Base-by-base conservation (phyloP, 768 basidiomycete species). In the Pulveroboletus sp. region DNA sequence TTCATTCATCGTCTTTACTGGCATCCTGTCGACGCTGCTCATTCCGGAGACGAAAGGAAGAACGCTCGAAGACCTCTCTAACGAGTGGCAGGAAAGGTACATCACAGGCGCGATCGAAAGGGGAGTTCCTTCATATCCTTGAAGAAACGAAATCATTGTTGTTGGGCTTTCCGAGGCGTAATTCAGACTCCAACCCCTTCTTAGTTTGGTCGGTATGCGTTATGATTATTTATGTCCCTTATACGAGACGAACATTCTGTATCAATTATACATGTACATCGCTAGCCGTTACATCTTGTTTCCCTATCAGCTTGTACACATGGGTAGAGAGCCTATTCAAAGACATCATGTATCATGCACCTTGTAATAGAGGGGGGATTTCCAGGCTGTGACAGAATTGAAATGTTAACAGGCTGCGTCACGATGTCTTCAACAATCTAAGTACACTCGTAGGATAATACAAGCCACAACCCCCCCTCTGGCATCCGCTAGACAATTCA, bases 1-100 rank as follows among this genome's bases (percentile, higher is more conserved):
- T 54, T 86, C 89, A 9, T 70, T 89, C 41, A 84, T 91, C 76
- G 91, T 90, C 89, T 70, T 89, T 49, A 89, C 86, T 1, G 90
- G 90, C 45, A 72, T 90, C 57, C 76, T 84, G 71, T 89, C 91
- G 9, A 91, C 90, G 2, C 69, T 89, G 35, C 76, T 92, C 22
- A 63, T 93, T n/a, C 86, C 86, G 27, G 91, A 93, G 71, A 91
- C 91, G 40, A 93, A 80, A 63, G 68, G 71, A 13, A 70, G 59
- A 62, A 61, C 78, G 7, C 75, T 90, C 20, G 87, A 90, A 68
- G 79, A 84, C 10, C 72, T 89, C 20, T 89, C 87, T 9, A 81
- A 82, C 60, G 88, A 90, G 64, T 64, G 72, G 2, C 86, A 89
- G 58, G 76, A 80, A 0, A 74, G 76, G 40, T 87, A 86, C 66